phyloP scores from a whole-genome alignment of 352 stramenopile species.

The Globisporangium camurandrum region DNA sequence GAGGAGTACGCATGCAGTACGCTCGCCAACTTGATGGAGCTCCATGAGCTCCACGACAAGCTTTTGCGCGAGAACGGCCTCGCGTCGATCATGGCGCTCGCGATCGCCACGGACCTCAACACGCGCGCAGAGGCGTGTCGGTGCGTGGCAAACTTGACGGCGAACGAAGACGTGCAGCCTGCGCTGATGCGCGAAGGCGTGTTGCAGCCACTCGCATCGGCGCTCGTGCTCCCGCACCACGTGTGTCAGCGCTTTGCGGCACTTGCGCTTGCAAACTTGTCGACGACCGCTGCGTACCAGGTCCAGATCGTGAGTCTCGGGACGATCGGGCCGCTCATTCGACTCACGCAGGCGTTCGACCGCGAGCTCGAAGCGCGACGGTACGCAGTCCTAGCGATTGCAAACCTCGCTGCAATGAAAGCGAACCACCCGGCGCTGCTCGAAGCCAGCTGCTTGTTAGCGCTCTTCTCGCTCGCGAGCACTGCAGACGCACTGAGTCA shows the following conservation, averaged over 20 bases:
- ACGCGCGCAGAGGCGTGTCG: conserved; percentile 89
- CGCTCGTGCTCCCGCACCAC: conserved; percentile 83
- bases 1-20: conserved; percentile 92
- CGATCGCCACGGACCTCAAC: conserved; percentile 84
- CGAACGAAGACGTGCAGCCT: conserved; percentile 91
- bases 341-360: conserved; percentile 79
- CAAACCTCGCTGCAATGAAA: conserved; percentile 93
- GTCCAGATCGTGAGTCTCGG: conserved; percentile 93
- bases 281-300: conserved; percentile 89
- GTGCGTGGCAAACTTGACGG: conserved; percentile 92
- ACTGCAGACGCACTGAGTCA: conserved; percentile 89
- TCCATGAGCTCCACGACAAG: conserved; percentile 92
- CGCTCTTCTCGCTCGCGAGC: conserved; percentile 92
- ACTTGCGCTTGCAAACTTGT: conserved; percentile 92
- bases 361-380: conserved; percentile 90
- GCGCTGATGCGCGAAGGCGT: conserved; percentile 89
- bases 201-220: conserved; percentile 86
- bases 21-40: conserved; percentile 94
- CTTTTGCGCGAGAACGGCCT: conserved; percentile 92
- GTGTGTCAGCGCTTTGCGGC: conserved; percentile 93
- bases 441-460: conserved; percentile 86
- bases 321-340: conserved; percentile 87
- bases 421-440: conserved; percentile 92
- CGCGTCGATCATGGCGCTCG: conserved; percentile 88
- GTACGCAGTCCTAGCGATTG: conserved; percentile 91